Percentiles rank a stretch among this genome's conserved stretches.
These are phyloP conservation scores for Ophiostoma sp. DNA, from an alignment of 2,329 filamentous ascomycete species.

Conservation along the genomic window DNA sequence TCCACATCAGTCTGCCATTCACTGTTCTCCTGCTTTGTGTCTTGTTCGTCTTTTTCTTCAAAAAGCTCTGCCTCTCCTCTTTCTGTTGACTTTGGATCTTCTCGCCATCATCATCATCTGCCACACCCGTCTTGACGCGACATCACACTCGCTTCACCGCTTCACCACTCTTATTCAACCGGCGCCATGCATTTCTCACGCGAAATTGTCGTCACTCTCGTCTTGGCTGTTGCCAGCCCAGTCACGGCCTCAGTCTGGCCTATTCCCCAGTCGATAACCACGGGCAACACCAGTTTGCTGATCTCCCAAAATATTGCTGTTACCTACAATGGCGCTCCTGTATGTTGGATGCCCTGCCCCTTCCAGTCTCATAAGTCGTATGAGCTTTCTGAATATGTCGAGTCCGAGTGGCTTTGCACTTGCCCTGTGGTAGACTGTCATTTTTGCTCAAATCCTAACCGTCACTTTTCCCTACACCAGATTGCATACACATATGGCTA, in stretches of 20 bases:
- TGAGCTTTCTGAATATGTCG: background rate
- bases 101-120: background rate
- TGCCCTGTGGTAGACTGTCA: slow-evolving; percentile 21
- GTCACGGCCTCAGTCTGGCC: slow-evolving; percentile 55
- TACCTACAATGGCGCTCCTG: slow-evolving; percentile 54
- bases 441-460: slow-evolving; percentile 21
- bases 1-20: background rate
- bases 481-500: slow-evolving; percentile 46
- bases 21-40: background rate
- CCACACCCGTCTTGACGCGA: background rate
- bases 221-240: slow-evolving; percentile 37
- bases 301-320: slow-evolving; percentile 49
- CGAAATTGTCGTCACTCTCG: slow-evolving; percentile 31
- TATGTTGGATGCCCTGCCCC: slow-evolving; percentile 40
- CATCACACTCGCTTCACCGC: background rate
- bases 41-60: background rate
- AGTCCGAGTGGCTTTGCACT: background rate
- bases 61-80: background rate
- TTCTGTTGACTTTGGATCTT: background rate
- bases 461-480: slow-evolving; percentile 33
- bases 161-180: slow-evolving; percentile 10
- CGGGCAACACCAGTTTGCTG: slow-evolving; percentile 49
- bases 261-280: slow-evolving; percentile 46
- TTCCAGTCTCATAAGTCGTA: slow-evolving; percentile 26
- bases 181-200: slow-evolving; percentile 29